phyloP scores from a whole-genome alignment of 495 filamentous ascomycete species.

The Rhypophila decipiens region DNA sequence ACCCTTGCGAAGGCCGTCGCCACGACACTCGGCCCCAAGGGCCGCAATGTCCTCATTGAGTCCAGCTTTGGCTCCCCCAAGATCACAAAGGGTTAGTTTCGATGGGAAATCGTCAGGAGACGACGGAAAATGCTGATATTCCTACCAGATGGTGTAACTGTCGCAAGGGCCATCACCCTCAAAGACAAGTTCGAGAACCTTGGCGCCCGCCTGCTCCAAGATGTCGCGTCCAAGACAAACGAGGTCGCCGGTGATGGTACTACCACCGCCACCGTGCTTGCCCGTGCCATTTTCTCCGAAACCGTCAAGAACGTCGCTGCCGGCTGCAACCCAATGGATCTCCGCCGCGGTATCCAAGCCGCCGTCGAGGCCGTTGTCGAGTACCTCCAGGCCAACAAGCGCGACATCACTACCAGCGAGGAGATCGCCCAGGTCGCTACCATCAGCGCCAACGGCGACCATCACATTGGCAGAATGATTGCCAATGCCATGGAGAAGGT shows the following conservation, averaged over 20 bases:
- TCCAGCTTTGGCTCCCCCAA: constrained; percentile 96
- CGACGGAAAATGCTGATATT: constrained; percentile 5
- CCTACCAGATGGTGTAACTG: constrained; percentile 81
- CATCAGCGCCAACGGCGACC: constrained; percentile 95
- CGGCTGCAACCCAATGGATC: constrained; percentile 99
- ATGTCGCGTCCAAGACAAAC: constrained; percentile 98
- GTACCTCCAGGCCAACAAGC: constrained; percentile 88
- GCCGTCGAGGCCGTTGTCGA: constrained; percentile 91
- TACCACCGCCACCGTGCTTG: constrained; percentile 93
- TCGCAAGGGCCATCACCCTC: constrained; percentile 83
- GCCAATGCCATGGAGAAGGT: constrained; percentile 99
- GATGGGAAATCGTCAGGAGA: background rate
- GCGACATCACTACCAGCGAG: constrained; percentile 92
- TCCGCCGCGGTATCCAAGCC: constrained; percentile 91
- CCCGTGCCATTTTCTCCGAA: constrained; percentile 98
- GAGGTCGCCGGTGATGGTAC: constrained; percentile 98
- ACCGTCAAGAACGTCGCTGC: constrained; percentile 99
- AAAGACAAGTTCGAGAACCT: constrained; percentile 99
- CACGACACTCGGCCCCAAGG: constrained; percentile 95
- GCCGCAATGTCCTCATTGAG: constrained; percentile 96
- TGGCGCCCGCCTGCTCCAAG: constrained; percentile 90
- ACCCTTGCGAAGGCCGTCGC: constrained; percentile 94
- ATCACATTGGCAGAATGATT: constrained; percentile 91
- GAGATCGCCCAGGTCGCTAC: constrained; percentile 98
- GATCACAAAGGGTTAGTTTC: constrained; percentile 88